A percentile compares a stretch with the other conserved stretches of the same genome.
phyloP scores from a whole-genome alignment of 2,329 filamentous ascomycete species.

The Cytospora mali region DNA sequence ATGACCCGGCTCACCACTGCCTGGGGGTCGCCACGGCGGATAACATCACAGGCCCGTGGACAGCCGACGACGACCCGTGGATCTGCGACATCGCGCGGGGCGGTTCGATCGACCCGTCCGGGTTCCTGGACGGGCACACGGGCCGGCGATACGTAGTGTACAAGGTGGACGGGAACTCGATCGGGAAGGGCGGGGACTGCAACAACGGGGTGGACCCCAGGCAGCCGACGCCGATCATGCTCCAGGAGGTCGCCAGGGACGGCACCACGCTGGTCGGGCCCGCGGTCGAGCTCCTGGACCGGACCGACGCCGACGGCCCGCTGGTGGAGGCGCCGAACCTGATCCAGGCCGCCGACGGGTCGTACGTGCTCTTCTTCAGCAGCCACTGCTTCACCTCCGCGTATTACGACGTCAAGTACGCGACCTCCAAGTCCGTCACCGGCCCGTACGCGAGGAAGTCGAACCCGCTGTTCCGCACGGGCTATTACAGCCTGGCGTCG shows the following conservation, averaged over 20 bases:
- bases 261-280: slow-evolving; percentile 57
- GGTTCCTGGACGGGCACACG: slow-evolving; percentile 56
- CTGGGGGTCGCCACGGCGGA: slow-evolving; percentile 58
- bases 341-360: slow-evolving; percentile 46
- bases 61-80: slow-evolving; percentile 49
- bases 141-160: slow-evolving; percentile 62
- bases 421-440: slow-evolving; percentile 40
- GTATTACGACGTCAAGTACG: slow-evolving; percentile 63
- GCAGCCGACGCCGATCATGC: slow-evolving; percentile 56
- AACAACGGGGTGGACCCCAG: slow-evolving; percentile 46
- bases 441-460: slow-evolving; percentile 24
- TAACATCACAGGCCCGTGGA: slow-evolving; percentile 55
- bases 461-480: slow-evolving; percentile 18
- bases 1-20: slow-evolving; percentile 52
- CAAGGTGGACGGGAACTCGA: slow-evolving; percentile 67
- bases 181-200: slow-evolving; percentile 48
- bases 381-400: slow-evolving; percentile 59
- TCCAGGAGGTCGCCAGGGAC: slow-evolving; percentile 54
- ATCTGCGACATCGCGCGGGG: slow-evolving; percentile 56
- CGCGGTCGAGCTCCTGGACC: slow-evolving; percentile 50
- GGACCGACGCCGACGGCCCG: slow-evolving; percentile 50
- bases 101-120: slow-evolving; percentile 65
- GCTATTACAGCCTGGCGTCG: slow-evolving; percentile 23
- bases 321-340: slow-evolving; percentile 65
- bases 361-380: slow-evolving; percentile 65